These are phyloP conservation scores for Cladophialophora chaetospira DNA, from an alignment of 2,329 filamentous ascomycete genomes.

Conservation along the genomic window DNA sequence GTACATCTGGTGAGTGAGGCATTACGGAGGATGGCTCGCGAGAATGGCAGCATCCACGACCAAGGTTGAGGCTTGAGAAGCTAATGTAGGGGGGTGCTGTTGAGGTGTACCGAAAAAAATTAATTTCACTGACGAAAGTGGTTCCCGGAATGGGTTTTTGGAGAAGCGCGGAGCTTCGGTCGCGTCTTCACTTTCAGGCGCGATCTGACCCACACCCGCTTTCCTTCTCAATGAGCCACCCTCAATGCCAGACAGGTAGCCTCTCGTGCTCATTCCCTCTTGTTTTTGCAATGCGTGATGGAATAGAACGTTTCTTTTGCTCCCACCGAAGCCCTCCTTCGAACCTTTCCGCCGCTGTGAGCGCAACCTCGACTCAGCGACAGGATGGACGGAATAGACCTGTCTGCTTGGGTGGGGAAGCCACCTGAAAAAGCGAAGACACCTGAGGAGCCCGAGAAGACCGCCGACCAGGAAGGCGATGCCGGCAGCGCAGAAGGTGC, in stretches of 20 bases:
- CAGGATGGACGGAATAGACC: conserved; percentile 11
- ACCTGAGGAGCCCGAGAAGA: neutral
- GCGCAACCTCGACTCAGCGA: neutral
- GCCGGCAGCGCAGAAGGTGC: neutral
- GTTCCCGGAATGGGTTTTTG: no score
- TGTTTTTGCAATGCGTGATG: no score
- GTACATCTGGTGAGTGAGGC: conserved; percentile 10
- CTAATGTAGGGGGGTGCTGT: neutral
- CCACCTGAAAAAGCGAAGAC: conserved; percentile 17
- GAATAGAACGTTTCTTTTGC: neutral
- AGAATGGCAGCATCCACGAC: conserved; percentile 21
- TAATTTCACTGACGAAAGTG: no score
- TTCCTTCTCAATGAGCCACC: no score
- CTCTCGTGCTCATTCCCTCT: no score
- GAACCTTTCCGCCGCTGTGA: neutral
- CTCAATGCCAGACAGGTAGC: no score
- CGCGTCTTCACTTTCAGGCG: no score
- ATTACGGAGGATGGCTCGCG: conserved; percentile 23
- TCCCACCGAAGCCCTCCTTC: neutral
- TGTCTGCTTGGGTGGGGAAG: conserved; percentile 29
- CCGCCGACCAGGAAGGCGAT: neutral
- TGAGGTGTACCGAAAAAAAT: no score
- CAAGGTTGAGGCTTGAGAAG: neutral
- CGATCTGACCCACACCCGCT: no score
- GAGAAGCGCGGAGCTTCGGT: no score